Evolutionary conservation across 2,329 filamentous ascomycete genomes (phyloP).

Genomic region (Pseudogymnoascus sp.): DNA sequence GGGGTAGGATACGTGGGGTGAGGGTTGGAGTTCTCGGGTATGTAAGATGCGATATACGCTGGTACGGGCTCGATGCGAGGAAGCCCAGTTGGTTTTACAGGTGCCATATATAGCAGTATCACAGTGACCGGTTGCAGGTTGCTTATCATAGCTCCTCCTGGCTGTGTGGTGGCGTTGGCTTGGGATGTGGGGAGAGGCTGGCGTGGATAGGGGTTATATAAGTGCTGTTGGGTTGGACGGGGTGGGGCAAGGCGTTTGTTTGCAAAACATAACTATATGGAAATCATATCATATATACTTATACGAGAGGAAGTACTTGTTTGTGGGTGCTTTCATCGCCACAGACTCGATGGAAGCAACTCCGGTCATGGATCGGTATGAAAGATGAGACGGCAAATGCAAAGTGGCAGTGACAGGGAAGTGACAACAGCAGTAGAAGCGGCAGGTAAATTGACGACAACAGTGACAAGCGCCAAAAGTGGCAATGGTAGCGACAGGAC

Average conservation of each 20-base stretch:
- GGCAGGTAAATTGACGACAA: too few species aligned
- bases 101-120: conserved; percentile 2
- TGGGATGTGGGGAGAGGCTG: neutral
- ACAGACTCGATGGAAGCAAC: too few species aligned
- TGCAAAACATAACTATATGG: conserved; percentile 1
- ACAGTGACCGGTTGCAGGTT: neutral
- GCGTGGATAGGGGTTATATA: neutral
- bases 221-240: neutral
- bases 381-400: too few species aligned
- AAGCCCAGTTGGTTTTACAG: neutral
- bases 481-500: too few species aligned
- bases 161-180: neutral
- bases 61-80: neutral
- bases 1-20: neutral
- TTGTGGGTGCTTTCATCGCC: too few species aligned
- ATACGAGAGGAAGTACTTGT: too few species aligned
- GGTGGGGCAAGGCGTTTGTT: neutral
- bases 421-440: too few species aligned
- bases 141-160: neutral
- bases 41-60: conserved; percentile 3
- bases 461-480: too few species aligned
- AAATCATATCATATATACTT: neutral
- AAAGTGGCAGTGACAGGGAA: too few species aligned
- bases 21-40: neutral
- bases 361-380: too few species aligned